These are phyloP conservation scores for Ceratobasidium sp. DNA, from an alignment of 1,284 basidiomycete genomes.

Conservation along the genomic window DNA sequence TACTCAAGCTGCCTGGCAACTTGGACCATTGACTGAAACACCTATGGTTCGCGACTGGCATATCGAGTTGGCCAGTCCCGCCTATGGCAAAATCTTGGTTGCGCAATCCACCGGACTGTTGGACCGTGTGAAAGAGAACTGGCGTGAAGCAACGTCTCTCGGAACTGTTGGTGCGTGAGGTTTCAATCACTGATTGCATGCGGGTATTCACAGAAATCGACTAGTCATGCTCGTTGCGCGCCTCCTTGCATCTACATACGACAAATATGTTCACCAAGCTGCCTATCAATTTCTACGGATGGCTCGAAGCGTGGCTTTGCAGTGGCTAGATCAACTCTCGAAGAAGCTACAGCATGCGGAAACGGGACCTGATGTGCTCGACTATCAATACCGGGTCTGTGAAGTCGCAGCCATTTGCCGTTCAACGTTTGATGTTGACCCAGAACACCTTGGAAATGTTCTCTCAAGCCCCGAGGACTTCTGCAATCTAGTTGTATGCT, in stretches of 20 bases:
- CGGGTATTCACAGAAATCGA: neutral
- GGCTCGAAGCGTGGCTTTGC: conserved; percentile 53
- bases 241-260: conserved; percentile 52
- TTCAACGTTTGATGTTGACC: conserved; percentile 57
- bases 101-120: conserved; percentile 53
- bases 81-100: conserved; percentile 56
- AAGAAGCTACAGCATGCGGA: conserved; percentile 47
- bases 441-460: conserved; percentile 18
- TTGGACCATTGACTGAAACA: conserved; percentile 52
- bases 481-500: conserved; percentile 54
- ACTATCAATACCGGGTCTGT: conserved; percentile 52
- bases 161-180: conserved; percentile 50
- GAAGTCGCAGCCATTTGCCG: conserved; percentile 57
- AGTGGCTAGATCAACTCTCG: conserved; percentile 56
- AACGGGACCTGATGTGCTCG: conserved; percentile 47
- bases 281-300: conserved; percentile 51
- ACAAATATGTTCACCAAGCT: conserved; percentile 32
- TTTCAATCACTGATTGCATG: neutral
- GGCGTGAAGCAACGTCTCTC: conserved; percentile 57
- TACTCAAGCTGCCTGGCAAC: conserved; percentile 53
- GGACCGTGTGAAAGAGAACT: conserved; percentile 55
- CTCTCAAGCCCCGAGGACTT: conserved; percentile 49
- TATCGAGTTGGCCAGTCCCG: conserved; percentile 45
- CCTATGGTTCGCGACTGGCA: conserved; percentile 48
- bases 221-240: conserved; percentile 54